phyloP scores from a whole-genome alignment of 352 stramenopile species.

The Hyaloperonospora arabidopsidis region DNA sequence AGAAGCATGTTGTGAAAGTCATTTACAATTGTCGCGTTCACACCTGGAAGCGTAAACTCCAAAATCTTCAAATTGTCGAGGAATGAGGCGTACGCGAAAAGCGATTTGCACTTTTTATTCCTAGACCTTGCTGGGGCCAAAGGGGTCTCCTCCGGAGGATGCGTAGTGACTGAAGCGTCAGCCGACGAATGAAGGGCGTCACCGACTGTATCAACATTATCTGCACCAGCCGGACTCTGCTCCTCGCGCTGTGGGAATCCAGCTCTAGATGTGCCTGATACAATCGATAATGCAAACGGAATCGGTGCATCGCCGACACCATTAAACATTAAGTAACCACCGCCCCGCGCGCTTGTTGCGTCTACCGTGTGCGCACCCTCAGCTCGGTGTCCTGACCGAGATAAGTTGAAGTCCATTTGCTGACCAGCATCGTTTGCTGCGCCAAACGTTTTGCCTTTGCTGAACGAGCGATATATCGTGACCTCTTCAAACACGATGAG shows the following conservation, averaged over 20 bases:
- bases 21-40: constrained; percentile 79
- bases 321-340: constrained; percentile 85
- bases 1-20: constrained; percentile 86
- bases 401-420: constrained; percentile 42
- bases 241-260: constrained; percentile 9
- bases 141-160: constrained; percentile 7
- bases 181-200: neutral
- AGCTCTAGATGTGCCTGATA: constrained; percentile 24
- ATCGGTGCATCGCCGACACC: constrained; percentile 76
- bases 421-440: constrained; percentile 21
- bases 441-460: constrained; percentile 44
- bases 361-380: constrained; percentile 38
- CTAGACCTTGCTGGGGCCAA: constrained; percentile 9
- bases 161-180: neutral
- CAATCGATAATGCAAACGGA: constrained; percentile 64
- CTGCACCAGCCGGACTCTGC: constrained; percentile 1
- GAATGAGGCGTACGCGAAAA: constrained; percentile 25
- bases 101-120: constrained; percentile 19
- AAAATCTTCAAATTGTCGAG: constrained; percentile 67
- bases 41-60: constrained; percentile 61
- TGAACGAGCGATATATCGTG: constrained; percentile 75
- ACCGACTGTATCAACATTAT: constrained; percentile 6
- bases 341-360: constrained; percentile 39
- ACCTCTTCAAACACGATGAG: constrained; percentile 73
- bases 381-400: constrained; percentile 24